Evolutionary conservation across 2,329 filamentous ascomycete species (phyloP), one percentile per base, ranked within the genome.

Genomic region (Hirsutella rhossiliensis): DNA sequence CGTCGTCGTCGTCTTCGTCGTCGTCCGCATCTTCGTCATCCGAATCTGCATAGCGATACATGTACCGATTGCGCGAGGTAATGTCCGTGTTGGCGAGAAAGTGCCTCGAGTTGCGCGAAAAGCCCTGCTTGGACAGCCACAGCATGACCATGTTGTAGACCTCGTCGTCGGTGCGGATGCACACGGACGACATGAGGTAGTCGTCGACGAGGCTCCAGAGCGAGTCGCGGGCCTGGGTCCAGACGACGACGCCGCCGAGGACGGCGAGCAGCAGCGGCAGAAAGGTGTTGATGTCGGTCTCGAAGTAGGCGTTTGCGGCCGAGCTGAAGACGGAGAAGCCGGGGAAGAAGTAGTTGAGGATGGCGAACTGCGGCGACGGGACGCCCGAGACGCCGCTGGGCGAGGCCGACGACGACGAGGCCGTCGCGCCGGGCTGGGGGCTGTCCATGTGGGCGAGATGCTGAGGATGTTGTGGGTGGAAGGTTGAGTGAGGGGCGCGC

Each of bases 141-240:
- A 69, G 70, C 78, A 85, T 84, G 36, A 85, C 54, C 54, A 84
- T 82, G 55, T 80, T 80, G 64, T 84, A 86, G 45, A 83, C 76
- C 56, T 86, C 82, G 52, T 87, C 82, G 45, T 85, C 80, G 27
- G 76, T 71, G 38, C 78, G 72, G 34, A 87, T 75, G 51, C 81
- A 76, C 17, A 81, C 80, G 2, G 73, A 76, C 3, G 76, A 82
- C 68, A 83, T 78, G 52, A 82, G 72, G 52, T 82, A 65, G 6
- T 63, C 53, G 37, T 73, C 66, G 28, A 80, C 49, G 34, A 72
- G 58, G 1, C 59, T 56, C 63, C 67, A 72, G 12, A 75, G 45
- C 51, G 69, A 72, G 3, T 64, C 58, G 43, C 62, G 68, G 38
- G 74, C 56, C 50, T 81, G 81, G 48, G 67, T 67, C 63, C 73